These are phyloP conservation scores for Protomyces pachydermus DNA, from an alignment of 1,139 yeast genomes.

Conservation along the genomic window DNA sequence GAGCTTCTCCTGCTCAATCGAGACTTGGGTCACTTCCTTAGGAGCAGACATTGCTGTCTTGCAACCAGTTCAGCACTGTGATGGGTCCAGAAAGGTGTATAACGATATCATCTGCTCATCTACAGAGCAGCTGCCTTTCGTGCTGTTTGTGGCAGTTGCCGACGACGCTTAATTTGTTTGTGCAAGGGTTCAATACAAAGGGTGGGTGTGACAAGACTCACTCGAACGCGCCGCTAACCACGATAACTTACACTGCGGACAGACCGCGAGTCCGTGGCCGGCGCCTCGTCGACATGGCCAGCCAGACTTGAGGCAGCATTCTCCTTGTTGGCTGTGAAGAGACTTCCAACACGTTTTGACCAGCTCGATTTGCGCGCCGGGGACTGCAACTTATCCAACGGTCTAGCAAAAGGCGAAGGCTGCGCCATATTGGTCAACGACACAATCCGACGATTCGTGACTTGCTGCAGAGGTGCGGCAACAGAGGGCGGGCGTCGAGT, in stretches of 20 bases:
- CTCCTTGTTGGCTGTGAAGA: conserved; percentile 21
- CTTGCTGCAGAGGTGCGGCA: conserved; percentile 5
- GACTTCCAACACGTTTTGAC: conserved; percentile 10
- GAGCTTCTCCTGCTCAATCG: neutral
- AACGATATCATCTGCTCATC: no score
- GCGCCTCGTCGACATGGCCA: neutral
- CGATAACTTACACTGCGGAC: neutral
- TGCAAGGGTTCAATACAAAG: conserved; percentile 1
- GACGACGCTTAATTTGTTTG: neutral
- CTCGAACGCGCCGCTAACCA: neutral
- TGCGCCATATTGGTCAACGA: conserved; percentile 17
- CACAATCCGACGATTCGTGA: conserved; percentile 13
- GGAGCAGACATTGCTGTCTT: neutral
- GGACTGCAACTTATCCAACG: neutral
- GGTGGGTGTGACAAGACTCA: neutral
- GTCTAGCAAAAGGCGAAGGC: conserved; percentile 1
- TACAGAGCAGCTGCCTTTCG: no score
- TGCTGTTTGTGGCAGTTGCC: neutral
- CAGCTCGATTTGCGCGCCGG: conserved; percentile 17
- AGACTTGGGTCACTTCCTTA: neutral
- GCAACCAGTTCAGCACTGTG: no score
- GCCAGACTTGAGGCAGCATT: neutral
- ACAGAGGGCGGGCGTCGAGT: conserved; percentile 1
- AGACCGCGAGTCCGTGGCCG: neutral
- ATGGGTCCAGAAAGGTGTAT: no score